Evolutionary conservation across 2,329 filamentous ascomycete species (phyloP), one percentile per base, ranked within the genome.

Genomic region (Aspergillus niger): DNA sequence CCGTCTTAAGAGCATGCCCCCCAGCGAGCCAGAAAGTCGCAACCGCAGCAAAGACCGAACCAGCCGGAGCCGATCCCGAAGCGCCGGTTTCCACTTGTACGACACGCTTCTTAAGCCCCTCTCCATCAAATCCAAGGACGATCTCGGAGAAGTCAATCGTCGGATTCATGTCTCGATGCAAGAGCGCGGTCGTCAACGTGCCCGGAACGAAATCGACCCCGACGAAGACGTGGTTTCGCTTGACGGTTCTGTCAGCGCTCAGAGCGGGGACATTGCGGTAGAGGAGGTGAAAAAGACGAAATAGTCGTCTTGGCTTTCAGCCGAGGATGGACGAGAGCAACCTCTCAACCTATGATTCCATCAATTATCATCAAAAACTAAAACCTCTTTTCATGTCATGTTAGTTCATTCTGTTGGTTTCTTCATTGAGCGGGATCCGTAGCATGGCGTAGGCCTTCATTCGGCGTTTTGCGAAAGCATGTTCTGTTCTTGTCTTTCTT

Each of bases 1-100:
- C 24, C 41, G 50, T 6, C 58, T 70, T 32, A 70, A 70, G 62
- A 68, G 66, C 30, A 69, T 70, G 64, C 67, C 63, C 3, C 63
- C 66, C 1, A 61, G 55, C 26, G 55, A 53, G 11, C 55, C 59
- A 8, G 55, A 57, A 32, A 66, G 64, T 32, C 64, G 64, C 49
- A 58, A 58, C 48, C 30, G 39, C 30, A 66, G 62, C 47, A 55
- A 55, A 47, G 64, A 58, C 38, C 58, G 63, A 24, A 59, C 58
- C 60, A 59, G 62, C 32, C 62, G 64, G 36, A 63, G 64, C 24
- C 60, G 62, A 28, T 63, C 60, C 44, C 55, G 56, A 11, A 59
- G 62, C 32, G 44, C 53, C 26, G 54, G 62, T 20, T 59, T 60
- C 62, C 39, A 30, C 57, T 52, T 32, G 39, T 61, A 26, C 38